These are phyloP conservation scores for Pyrenochaeta sp. DNA, from an alignment of 2,329 filamentous ascomycete genomes.

Conservation along the genomic window DNA sequence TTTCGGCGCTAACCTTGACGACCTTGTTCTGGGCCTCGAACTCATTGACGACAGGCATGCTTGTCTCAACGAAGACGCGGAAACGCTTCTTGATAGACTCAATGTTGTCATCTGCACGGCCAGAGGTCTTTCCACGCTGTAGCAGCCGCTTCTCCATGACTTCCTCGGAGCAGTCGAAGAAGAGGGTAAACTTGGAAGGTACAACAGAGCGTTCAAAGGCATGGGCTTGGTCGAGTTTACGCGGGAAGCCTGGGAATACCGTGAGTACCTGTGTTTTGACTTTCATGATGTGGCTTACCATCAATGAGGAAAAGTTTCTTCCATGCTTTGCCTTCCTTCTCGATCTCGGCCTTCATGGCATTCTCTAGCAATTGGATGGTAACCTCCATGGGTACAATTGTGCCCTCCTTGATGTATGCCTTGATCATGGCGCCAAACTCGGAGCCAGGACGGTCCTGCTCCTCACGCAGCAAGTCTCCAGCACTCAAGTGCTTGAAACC, in stretches of 20 bases:
- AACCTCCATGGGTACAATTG: constrained; percentile 98
- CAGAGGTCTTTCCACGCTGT: constrained; percentile 91
- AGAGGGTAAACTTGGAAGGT: constrained; percentile 83
- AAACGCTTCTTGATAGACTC: constrained; percentile 98
- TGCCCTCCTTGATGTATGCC: constrained; percentile 90
- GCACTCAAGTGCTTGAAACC: constrained; percentile 93
- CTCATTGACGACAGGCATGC: constrained; percentile 94
- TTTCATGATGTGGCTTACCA: constrained; percentile 50
- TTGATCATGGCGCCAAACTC: constrained; percentile 94
- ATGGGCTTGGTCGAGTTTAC: constrained; percentile 95
- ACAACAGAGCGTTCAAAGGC: constrained; percentile 93
- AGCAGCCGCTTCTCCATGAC: constrained; percentile 86
- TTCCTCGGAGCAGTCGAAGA: constrained; percentile 91
- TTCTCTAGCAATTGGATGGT: constrained; percentile 94
- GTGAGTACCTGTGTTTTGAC: background rate
- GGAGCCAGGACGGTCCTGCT: constrained; percentile 85
- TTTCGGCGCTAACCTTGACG: constrained; percentile 78
- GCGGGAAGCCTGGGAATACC: constrained; percentile 75
- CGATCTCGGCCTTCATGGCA: constrained; percentile 79
- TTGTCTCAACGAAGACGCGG: constrained; percentile 90
- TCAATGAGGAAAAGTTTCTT: constrained; percentile 79
- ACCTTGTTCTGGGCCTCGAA: constrained; percentile 80
- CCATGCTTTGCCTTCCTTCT: constrained; percentile 50
- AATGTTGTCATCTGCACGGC: constrained; percentile 89
- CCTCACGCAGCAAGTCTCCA: constrained; percentile 89